phyloP scores from a whole-genome alignment of 768 basidiomycete species.

The Boletus reticulatus region DNA sequence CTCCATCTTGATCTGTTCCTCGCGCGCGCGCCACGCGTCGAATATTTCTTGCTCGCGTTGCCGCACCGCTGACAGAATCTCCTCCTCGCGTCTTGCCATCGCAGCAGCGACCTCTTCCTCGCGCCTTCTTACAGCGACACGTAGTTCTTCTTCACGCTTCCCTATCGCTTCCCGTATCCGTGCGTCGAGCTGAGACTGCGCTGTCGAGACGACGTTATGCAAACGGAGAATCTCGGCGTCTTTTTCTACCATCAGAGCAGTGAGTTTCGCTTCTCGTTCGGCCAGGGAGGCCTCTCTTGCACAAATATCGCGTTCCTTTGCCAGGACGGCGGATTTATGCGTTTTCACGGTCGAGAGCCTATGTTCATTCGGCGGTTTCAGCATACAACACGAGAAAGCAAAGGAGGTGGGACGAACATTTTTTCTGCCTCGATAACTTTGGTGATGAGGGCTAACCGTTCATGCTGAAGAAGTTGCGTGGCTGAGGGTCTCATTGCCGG shows the following conservation, averaged over 20 bases:
- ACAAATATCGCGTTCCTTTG: conserved; percentile 64
- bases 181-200: conserved; percentile 41
- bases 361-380: neutral
- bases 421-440: conserved; percentile 78
- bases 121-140: conserved; percentile 58
- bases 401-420: conserved; percentile 45
- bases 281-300: conserved; percentile 53
- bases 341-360: conserved; percentile 66
- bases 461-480: conserved; percentile 75
- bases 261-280: conserved; percentile 55
- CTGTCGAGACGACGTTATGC: conserved; percentile 41
- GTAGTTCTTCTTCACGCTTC: conserved; percentile 67
- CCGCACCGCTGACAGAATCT: conserved; percentile 67
- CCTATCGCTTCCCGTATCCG: conserved; percentile 57
- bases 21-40: conserved; percentile 54
- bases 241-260: conserved; percentile 48
- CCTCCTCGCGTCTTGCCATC: conserved; percentile 65
- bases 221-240: conserved; percentile 57
- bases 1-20: conserved; percentile 50
- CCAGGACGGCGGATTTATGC: conserved; percentile 53
- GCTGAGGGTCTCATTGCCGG: conserved; percentile 87
- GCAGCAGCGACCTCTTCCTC: conserved; percentile 69
- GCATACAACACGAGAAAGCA: neutral
- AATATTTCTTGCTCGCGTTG: conserved; percentile 61
- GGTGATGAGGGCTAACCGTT: conserved; percentile 66